These are phyloP conservation scores for Leishmania mexicana DNA, from an alignment of 208 protist genomes.

Conservation along the genomic window DNA sequence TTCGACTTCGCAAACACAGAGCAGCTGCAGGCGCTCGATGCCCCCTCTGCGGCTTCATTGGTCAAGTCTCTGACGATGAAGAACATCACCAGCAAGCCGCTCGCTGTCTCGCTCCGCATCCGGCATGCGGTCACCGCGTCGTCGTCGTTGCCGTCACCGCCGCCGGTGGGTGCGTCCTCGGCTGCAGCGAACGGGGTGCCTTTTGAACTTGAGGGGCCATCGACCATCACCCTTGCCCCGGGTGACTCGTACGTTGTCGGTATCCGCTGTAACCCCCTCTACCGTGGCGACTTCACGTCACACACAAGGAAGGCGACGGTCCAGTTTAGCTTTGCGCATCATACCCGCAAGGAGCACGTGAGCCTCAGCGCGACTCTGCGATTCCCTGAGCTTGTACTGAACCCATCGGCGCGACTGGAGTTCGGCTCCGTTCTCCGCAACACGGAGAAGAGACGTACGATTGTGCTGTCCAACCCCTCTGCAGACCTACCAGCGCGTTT, in stretches of 20 bases:
- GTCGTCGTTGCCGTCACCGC: constrained; percentile 19
- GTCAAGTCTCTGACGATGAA: constrained; percentile 87
- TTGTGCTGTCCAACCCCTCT: constrained; percentile 88
- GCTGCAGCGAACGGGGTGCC: constrained; percentile 13
- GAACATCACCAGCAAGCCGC: constrained; percentile 85
- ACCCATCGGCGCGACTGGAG: constrained; percentile 63
- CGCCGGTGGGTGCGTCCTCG: constrained; percentile 14
- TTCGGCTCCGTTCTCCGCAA: constrained; percentile 95
- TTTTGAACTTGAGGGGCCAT: constrained; percentile 73
- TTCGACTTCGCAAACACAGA: constrained; percentile 87
- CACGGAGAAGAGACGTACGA: constrained; percentile 69
- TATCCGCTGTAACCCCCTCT: constrained; percentile 88
- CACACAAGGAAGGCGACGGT: constrained; percentile 77
- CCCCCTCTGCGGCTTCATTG: constrained; percentile 6
- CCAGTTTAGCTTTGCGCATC: constrained; percentile 87
- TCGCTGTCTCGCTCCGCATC: constrained; percentile 75
- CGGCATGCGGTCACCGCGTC: constrained; percentile 18
- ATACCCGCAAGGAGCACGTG: constrained; percentile 88
- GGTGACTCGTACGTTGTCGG: constrained; percentile 82
- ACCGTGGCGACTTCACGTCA: constrained; percentile 78
- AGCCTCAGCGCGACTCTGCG: constrained; percentile 72
- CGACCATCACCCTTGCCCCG: constrained; percentile 63
- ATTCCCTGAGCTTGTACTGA: constrained; percentile 91
- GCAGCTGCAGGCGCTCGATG: background rate
- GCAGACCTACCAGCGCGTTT: constrained; percentile 71